These are phyloP conservation scores for Globisporangium spinosum DNA, from an alignment of 352 stramenopile genomes.

Conservation along the genomic window DNA sequence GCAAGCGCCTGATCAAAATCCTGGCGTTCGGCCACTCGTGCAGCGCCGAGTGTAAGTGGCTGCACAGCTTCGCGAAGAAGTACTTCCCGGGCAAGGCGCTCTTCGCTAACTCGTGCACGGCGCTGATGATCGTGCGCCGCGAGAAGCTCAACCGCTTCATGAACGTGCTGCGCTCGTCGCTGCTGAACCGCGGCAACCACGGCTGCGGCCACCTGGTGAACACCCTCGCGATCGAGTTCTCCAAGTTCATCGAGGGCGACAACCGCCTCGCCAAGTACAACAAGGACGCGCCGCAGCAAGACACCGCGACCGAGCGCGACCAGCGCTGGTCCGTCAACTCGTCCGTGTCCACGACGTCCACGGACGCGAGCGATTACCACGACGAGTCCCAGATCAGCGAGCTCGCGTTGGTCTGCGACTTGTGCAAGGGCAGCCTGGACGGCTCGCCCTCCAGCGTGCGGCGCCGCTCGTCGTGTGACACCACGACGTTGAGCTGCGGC, in stretches of 20 bases:
- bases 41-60: slow-evolving; percentile 56
- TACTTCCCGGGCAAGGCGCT: slow-evolving; percentile 53
- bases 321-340: slow-evolving; percentile 11
- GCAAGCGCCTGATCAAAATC: slow-evolving; percentile 38
- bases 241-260: slow-evolving; percentile 15
- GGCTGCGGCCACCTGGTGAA: slow-evolving; percentile 31
- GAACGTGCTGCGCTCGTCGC: slow-evolving; percentile 30
- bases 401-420: neutral
- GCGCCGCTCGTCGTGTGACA: slow-evolving; percentile 1
- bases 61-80: slow-evolving; percentile 58
- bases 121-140: slow-evolving; percentile 17
- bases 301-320: neutral
- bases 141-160: slow-evolving; percentile 28
- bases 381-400: slow-evolving; percentile 3
- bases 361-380: slow-evolving; percentile 9
- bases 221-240: slow-evolving; percentile 27
- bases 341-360: slow-evolving; percentile 10
- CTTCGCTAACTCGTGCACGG: slow-evolving; percentile 10
- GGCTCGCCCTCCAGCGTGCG: neutral
- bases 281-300: neutral
- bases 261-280: neutral
- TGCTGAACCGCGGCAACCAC: slow-evolving; percentile 39
- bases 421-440: slow-evolving; percentile 2
- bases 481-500: slow-evolving; percentile 22
- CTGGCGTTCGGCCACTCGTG: slow-evolving; percentile 57